Conservation (phyloP, 1,284 basidiomycete species). For the Schizopora paradoxa region DNA sequence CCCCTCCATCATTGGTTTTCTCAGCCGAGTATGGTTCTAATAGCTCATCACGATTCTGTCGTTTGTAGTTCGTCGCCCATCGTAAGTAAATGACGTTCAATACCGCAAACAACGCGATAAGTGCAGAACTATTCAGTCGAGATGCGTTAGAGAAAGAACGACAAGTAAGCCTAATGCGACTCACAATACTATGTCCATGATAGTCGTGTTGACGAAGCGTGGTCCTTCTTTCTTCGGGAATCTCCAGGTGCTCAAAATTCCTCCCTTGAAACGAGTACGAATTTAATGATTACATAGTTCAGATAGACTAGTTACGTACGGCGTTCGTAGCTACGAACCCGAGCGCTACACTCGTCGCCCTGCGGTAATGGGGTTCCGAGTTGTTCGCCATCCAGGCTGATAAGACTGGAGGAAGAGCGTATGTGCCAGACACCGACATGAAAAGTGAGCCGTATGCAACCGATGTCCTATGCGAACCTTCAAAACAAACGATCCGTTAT, state of each 20-base stretch:
- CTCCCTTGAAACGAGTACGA: slow-evolving; percentile 25
- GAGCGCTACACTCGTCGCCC: slow-evolving; percentile 16
- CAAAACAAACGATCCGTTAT: background rate
- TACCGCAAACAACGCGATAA: slow-evolving; percentile 25
- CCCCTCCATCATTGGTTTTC: slow-evolving; percentile 20
- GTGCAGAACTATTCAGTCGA: slow-evolving; percentile 17
- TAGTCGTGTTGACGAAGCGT: slow-evolving; percentile 31
- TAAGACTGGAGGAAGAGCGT: slow-evolving; percentile 14
- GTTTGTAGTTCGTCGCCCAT: slow-evolving; percentile 27
- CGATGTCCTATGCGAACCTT: slow-evolving; percentile 11
- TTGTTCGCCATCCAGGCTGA: slow-evolving; percentile 20
- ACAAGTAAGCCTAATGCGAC: too few relatives aligned
- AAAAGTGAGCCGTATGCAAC: slow-evolving; percentile 17
- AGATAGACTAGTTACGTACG: slow-evolving; percentile 6
- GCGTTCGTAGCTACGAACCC: slow-evolving; percentile 18
- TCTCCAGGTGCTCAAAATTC: slow-evolving; percentile 37
- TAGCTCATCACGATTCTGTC: slow-evolving; percentile 24
- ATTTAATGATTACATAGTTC: background rate
- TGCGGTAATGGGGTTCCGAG: slow-evolving; percentile 17
- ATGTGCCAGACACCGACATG: slow-evolving; percentile 16
- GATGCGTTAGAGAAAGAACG: too few relatives aligned
- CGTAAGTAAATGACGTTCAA: slow-evolving; percentile 28
- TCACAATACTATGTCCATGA: slow-evolving; percentile 33
- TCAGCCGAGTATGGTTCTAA: slow-evolving; percentile 30
- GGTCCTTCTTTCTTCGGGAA: slow-evolving; percentile 35